A percentile compares a stretch with the other conserved stretches of the same genome.
Conservation (phyloP, 108 stramenopile species). For the Cyclotella kingstonii region DNA sequence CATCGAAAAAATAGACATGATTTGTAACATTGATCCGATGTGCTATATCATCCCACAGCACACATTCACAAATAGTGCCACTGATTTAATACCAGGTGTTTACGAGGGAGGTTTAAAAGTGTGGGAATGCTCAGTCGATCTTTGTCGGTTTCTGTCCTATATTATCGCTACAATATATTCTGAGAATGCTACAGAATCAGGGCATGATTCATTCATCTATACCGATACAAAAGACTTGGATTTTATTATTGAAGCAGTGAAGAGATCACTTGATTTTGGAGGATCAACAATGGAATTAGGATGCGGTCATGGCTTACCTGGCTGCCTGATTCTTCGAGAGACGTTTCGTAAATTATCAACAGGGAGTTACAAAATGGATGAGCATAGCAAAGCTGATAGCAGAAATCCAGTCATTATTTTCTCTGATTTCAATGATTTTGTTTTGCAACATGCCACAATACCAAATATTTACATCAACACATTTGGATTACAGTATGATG, state of each 20-base stretch:
- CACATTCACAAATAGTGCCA: constrained; percentile 11
- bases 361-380: too few species aligned
- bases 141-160: constrained; percentile 59
- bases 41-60: constrained; percentile 21
- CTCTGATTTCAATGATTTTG: constrained; percentile 65
- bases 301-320: constrained; percentile 77
- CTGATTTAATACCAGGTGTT: constrained; percentile 70
- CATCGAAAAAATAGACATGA: constrained; percentile 15
- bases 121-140: constrained; percentile 84
- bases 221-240: constrained; percentile 10
- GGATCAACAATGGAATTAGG: constrained; percentile 65
- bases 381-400: neutral
- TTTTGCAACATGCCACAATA: constrained; percentile 57
- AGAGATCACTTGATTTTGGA: constrained; percentile 7
- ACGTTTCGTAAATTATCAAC: constrained; percentile 7
- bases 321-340: constrained; percentile 55
- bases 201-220: too few species aligned
- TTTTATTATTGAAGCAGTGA: constrained; percentile 15
- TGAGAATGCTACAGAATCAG: too few species aligned
- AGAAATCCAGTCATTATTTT: constrained; percentile 38
- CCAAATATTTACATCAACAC: constrained; percentile 56
- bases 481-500: constrained; percentile 1
- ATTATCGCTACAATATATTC: neutral
- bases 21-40: constrained; percentile 10
- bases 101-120: constrained; percentile 85